phyloP scores from a whole-genome alignment of 2,329 filamentous ascomycete genomes.

The Fulvia fulva region DNA sequence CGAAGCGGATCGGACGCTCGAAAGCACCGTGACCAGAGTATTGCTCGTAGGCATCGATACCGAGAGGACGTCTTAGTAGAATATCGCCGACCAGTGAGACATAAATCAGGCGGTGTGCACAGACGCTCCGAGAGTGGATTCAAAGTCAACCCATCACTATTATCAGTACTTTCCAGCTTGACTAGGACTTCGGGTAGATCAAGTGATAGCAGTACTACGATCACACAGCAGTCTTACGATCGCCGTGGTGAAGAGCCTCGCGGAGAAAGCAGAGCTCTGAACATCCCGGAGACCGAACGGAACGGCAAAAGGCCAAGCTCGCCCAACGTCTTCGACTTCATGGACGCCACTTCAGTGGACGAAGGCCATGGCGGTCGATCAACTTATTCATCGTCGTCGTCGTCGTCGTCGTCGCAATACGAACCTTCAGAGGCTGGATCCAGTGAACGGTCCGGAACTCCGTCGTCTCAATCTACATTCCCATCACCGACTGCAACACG shows the following conservation, averaged over 20 bases:
- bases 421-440: slow-evolving; percentile 31
- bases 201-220: slow-evolving; percentile 45
- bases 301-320: slow-evolving; percentile 13
- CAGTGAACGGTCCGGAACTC: slow-evolving; percentile 29
- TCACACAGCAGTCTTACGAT: slow-evolving; percentile 43
- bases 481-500: slow-evolving; percentile 29
- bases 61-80: slow-evolving; percentile 17
- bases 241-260: slow-evolving; percentile 20
- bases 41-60: slow-evolving; percentile 11
- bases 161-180: slow-evolving; percentile 41
- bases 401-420: slow-evolving; percentile 29
- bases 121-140: slow-evolving; percentile 32
- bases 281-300: slow-evolving; percentile 12
- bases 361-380: slow-evolving; percentile 23
- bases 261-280: slow-evolving; percentile 9
- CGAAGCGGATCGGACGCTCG: slow-evolving; percentile 17
- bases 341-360: slow-evolving; percentile 21
- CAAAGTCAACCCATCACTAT: slow-evolving; percentile 38
- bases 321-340: slow-evolving; percentile 31
- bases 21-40: slow-evolving; percentile 14
- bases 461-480: slow-evolving; percentile 30
- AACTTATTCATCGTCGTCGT: slow-evolving; percentile 23
- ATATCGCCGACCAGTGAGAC: slow-evolving; percentile 29
- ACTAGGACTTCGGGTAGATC: slow-evolving; percentile 41
- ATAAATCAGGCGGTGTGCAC: slow-evolving; percentile 32